Percentiles rank a stretch among this genome's conserved stretches.
Evolutionary conservation across 805 yeast genomes (phyloP).

Genomic region (Pichia rugopelliculosa): DNA sequence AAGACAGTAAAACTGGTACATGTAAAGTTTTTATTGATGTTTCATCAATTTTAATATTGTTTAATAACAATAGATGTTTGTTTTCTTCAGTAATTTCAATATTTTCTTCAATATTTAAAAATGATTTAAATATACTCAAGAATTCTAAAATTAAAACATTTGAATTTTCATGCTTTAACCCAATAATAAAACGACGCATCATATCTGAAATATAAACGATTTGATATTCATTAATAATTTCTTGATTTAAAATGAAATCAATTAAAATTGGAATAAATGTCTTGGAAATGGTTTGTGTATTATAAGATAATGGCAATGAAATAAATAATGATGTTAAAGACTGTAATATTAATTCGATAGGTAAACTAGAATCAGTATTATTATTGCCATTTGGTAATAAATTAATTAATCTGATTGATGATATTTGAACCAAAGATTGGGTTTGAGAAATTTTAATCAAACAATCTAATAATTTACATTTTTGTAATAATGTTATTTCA

Average conservation of each 20-base stretch:
- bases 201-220: constrained; percentile 4
- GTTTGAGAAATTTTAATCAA: constrained; percentile 6
- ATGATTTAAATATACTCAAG: neutral
- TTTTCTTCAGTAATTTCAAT: neutral
- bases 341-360: constrained; percentile 4
- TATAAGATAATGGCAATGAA: constrained; percentile 2
- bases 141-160: neutral
- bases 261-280: constrained; percentile 6
- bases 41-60: neutral
- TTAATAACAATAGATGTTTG: neutral
- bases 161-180: constrained; percentile 2
- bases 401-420: constrained; percentile 9
- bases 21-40: neutral
- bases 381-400: neutral
- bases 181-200: constrained; percentile 4
- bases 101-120: neutral
- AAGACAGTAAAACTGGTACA: constrained; percentile 4
- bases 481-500: neutral
- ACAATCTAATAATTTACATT: constrained; percentile 5
- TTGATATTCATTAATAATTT: neutral
- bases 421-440: constrained; percentile 6
- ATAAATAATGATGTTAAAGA: constrained; percentile 4
- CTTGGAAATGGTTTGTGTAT: constrained; percentile 3
- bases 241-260: neutral
- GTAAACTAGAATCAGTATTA: neutral